Conservation (phyloP, 495 filamentous ascomycete species). For the Annulohypoxylon stygium region DNA sequence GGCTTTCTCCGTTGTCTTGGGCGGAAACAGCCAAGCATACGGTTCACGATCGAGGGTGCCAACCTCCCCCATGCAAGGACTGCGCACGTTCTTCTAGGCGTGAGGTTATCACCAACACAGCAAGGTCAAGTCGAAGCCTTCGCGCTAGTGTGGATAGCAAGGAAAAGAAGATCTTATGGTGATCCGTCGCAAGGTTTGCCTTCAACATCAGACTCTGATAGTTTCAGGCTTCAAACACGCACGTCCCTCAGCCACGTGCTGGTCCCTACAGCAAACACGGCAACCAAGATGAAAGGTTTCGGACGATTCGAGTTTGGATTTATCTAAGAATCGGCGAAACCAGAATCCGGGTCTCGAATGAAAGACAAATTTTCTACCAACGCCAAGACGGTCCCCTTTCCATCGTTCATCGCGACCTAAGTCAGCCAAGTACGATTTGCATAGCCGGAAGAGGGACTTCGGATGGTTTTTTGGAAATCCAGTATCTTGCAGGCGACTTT, state of each 20-base stretch:
- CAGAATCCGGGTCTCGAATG: constrained; percentile 14
- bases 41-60: constrained; percentile 27
- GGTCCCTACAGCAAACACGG: constrained; percentile 4
- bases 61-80: constrained; percentile 6
- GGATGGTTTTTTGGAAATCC: constrained; percentile 19
- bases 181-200: constrained; percentile 41
- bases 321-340: constrained; percentile 20
- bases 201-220: constrained; percentile 36
- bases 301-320: constrained; percentile 18
- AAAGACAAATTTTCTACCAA: neutral
- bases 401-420: constrained; percentile 10
- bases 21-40: constrained; percentile 8
- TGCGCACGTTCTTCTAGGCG: constrained; percentile 26
- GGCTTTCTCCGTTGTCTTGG: constrained; percentile 13
- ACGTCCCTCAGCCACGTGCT: constrained; percentile 41
- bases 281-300: constrained; percentile 12
- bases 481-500: neutral
- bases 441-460: constrained; percentile 8
- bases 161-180: constrained; percentile 30
- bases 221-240: constrained; percentile 47
- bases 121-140: constrained; percentile 3
- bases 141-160: constrained; percentile 12
- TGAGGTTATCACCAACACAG: constrained; percentile 33
- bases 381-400: constrained; percentile 11
- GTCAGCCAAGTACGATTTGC: constrained; percentile 4